Evolutionary conservation across 2,329 filamentous ascomycete species (phyloP), one percentile per base, ranked within the genome.

Genomic region (Chaetothyriales sp.): DNA sequence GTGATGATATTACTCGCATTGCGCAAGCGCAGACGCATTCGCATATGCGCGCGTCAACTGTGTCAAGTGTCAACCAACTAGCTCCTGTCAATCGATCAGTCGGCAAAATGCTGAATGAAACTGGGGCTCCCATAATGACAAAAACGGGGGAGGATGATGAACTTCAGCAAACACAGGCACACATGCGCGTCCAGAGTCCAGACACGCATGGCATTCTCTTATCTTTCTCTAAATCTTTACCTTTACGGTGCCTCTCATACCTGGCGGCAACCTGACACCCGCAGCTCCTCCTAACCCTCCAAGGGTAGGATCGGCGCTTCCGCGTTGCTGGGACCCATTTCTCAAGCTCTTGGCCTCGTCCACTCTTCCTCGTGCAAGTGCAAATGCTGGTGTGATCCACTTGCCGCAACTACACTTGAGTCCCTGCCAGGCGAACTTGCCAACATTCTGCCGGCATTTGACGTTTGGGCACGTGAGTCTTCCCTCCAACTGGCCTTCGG

Each of bases 391-490:
- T 48, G 88, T 85, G 19, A 95, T 76, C 90, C 92, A 96, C 55
- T 83, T 80, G 39, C 83, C 81, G 66, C 92, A 98, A 63, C 81
- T 92, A 70, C 92, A 98, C 65, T 81, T 81, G 75, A 95, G 83
- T 12, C 92, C 92, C 65, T 93, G 87, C 92, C 92, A 98, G 49
- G 90, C 85, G 64, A 95, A 98, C 60, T 92, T 85, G 42, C 92
- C 92, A 46, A 96, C 79, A 49, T 86, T 87, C 43, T 85, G 80
- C 46, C 78, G 79, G 66, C 92, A 98, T 62, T 83, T 84, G 7
- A 65, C 53, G 59, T 82, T 84, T 8, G 92, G 90, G 62, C 92
- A 98, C 52, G 81, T 78, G 28, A 98, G 73, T 8, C 90, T 80
- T 20, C 92, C 92, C 53, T 89, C 86, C 20, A 96, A 74, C 54